Evolutionary conservation across 495 filamentous ascomycete genomes (phyloP).

Genomic region (Neurospora pannonica): DNA sequence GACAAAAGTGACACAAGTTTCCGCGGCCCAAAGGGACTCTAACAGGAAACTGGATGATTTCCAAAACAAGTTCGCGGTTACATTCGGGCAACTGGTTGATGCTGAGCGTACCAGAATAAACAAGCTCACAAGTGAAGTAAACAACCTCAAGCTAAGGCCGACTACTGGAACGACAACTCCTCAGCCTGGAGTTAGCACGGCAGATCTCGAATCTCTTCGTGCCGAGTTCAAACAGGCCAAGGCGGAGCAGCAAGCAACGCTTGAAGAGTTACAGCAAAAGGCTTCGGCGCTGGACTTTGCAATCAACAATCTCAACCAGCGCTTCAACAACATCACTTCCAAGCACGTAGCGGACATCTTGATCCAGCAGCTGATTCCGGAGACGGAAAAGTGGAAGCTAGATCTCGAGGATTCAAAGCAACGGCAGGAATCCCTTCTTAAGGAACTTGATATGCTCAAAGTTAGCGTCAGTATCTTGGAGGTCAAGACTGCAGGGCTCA

Average conservation of each 20-base stretch:
- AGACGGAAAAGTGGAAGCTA: background rate
- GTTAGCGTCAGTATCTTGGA: background rate
- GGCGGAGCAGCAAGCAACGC: background rate
- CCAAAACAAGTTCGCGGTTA: background rate
- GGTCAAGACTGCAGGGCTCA: background rate
- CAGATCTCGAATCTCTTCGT: background rate
- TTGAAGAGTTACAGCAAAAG: background rate
- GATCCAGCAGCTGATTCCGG: constrained; percentile 10
- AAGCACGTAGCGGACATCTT: constrained; percentile 16
- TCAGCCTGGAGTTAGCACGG: background rate
- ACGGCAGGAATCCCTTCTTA: background rate
- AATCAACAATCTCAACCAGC: constrained; percentile 9
- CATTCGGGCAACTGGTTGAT: background rate
- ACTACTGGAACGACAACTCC: background rate
- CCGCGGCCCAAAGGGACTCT: background rate
- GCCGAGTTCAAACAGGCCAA: background rate
- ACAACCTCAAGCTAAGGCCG: background rate
- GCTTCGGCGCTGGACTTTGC: background rate
- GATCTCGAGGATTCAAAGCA: background rate
- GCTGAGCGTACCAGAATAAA: background rate
- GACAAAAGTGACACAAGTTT: background rate
- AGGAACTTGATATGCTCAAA: background rate
- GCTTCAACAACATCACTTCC: constrained; percentile 21
- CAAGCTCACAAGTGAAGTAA: background rate
- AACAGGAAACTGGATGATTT: background rate